phyloP scores from a whole-genome alignment of 306 rosid genomes.

The Cicer cuneatum region DNA sequence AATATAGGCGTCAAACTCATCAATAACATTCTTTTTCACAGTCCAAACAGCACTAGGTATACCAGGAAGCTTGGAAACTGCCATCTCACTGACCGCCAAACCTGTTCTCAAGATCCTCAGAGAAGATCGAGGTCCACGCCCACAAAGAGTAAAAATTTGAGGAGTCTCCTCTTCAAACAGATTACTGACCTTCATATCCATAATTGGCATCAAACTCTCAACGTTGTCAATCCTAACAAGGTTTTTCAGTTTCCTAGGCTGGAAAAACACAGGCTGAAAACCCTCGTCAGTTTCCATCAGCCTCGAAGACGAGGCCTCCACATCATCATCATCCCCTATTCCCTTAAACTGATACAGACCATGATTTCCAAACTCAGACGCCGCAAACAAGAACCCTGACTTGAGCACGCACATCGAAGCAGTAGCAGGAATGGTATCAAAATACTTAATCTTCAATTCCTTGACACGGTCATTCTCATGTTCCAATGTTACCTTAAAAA shows the following conservation, averaged over 20 bases:
- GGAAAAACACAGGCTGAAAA: conserved; percentile 89
- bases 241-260: conserved; percentile 84
- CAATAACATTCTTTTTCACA: conserved; percentile 87
- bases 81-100: conserved; percentile 96
- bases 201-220: conserved; percentile 92
- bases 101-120: conserved; percentile 96
- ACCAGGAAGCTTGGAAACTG: conserved; percentile 97
- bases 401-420: conserved; percentile 95
- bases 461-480: conserved; percentile 77
- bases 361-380: conserved; percentile 95
- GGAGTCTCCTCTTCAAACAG: conserved; percentile 97
- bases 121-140: conserved; percentile 96
- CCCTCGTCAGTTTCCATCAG: conserved; percentile 92
- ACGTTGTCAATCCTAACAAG: conserved; percentile 95
- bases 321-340: conserved; percentile 91
- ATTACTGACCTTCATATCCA: conserved; percentile 92
- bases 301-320: conserved; percentile 85
- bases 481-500: conserved; percentile 87
- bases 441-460: conserved; percentile 83
- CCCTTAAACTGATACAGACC: conserved; percentile 85
- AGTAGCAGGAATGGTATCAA: conserved; percentile 92
- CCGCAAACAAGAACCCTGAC: conserved; percentile 89
- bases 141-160: conserved; percentile 91
- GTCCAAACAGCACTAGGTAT: conserved; percentile 98
- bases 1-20: conserved; percentile 94